These are phyloP conservation scores for Opeltia flavorubescens DNA, from an alignment of 495 filamentous ascomycete genomes.

Conservation along the genomic window DNA sequence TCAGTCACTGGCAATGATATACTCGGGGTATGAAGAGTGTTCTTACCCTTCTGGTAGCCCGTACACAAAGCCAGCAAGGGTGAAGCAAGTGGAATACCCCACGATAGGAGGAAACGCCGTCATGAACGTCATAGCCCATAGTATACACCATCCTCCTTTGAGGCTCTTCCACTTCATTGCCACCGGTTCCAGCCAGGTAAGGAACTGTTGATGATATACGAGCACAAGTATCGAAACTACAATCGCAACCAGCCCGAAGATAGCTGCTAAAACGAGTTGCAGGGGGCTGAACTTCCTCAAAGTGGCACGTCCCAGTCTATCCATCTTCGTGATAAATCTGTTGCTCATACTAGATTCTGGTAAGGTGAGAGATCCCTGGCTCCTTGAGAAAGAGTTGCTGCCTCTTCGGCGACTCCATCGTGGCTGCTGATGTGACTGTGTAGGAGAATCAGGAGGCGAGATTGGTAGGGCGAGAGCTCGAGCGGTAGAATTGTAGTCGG, in stretches of 20 bases:
- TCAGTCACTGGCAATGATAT: background rate
- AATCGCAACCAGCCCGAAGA: constrained; percentile 32
- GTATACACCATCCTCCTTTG: constrained; percentile 56
- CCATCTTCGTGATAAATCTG: constrained; percentile 30
- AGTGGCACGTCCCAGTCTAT: constrained; percentile 24
- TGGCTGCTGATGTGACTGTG: constrained; percentile 18
- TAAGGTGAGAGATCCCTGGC: constrained; percentile 14
- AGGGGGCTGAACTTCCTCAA: constrained; percentile 36
- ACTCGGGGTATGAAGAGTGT: background rate
- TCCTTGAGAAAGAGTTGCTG: constrained; percentile 19
- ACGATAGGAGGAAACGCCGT: constrained; percentile 83
- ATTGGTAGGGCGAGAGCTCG: constrained; percentile 50
- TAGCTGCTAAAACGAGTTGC: constrained; percentile 44
- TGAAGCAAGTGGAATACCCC: constrained; percentile 79
- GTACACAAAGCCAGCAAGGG: constrained; percentile 83
- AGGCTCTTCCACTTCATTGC: constrained; percentile 61
- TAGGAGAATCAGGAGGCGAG: constrained; percentile 30
- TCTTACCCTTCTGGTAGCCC: constrained; percentile 71
- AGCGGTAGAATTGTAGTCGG: constrained; percentile 48
- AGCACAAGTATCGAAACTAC: constrained; percentile 51
- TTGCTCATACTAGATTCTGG: constrained; percentile 27
- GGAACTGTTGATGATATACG: constrained; percentile 63
- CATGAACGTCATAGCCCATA: constrained; percentile 64
- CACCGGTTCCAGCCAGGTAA: constrained; percentile 52
- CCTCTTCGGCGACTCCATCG: constrained; percentile 30